Base-by-base conservation (phyloP, 192 early-diverging fungal species). In the Linnemannia exigua region DNA sequence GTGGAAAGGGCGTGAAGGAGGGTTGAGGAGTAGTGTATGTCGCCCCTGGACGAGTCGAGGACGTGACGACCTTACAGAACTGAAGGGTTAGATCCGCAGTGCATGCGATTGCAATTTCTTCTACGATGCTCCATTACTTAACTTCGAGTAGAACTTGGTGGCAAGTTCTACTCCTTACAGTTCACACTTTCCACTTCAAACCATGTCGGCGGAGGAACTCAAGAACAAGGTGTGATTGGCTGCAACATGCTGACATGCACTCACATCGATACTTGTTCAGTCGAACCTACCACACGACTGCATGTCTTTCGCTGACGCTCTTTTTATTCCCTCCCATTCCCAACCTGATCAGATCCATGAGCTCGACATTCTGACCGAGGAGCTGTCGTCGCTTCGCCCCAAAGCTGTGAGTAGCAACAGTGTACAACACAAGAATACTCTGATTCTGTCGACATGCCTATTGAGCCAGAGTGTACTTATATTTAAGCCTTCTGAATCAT, bases 291-390 rank as follows among this genome's bases (percentile, higher is more conserved):
- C 41, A 41, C n/a, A 4, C 70, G 11, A 47, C 70, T 44, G 58
- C 36, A 28, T 28, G 22, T 8, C 15, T 47, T 67, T 4, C 19
- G 31, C 37, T 74, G 17, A 31, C 33, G 14, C 0, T 17, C 1
- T 4, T 58, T 37, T 50, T 31, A 46, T 8, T 5, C 47, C 19
- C 28, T 67, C 33, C 9, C 37, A 61, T 37, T 35, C 8, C n/a
- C 16, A 37, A 37, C 22, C 8, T 36, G 37, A 33, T 15, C 63
- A 80, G 75, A 80, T 86, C 61, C 84, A 86, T 41, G 84, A 86
- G 33, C 74, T 86, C 6, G 84, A 86, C 66, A 80, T 86, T 51
- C 66, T 86, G 44, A 72, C 78, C n/a, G 84, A 86, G 16, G 84
- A 86, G 19, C 44, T 86, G 61, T 72, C 84, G 4, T 61, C 84